Conservation (phyloP, 805 yeast species). For the Cyberlindnera mycetangii region DNA sequence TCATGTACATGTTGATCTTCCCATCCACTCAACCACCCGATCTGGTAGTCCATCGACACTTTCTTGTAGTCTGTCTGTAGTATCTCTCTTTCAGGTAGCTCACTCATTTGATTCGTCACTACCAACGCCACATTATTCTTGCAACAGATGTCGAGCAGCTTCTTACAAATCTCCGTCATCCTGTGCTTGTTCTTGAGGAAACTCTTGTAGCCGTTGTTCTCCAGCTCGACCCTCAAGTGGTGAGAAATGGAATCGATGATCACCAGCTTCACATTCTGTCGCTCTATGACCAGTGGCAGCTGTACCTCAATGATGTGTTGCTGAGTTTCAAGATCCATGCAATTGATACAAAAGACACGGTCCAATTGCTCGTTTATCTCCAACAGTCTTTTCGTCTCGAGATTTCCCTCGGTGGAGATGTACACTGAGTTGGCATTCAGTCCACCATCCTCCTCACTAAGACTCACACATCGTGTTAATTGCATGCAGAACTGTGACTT, state of each 20-base stretch:
- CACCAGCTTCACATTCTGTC: constrained; percentile 46
- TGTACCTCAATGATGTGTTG: constrained; percentile 71
- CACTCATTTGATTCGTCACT: constrained; percentile 79
- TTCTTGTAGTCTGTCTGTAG: constrained; percentile 24
- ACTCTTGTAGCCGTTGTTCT: constrained; percentile 21
- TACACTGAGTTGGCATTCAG: constrained; percentile 54
- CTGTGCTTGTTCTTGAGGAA: constrained; percentile 38
- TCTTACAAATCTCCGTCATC: constrained; percentile 41
- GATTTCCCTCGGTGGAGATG: constrained; percentile 72
- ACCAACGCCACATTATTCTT: constrained; percentile 56
- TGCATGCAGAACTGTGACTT: constrained; percentile 80
- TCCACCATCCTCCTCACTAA: constrained; percentile 47
- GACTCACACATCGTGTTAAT: constrained; percentile 56
- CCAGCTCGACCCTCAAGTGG: constrained; percentile 65
- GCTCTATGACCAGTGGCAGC: constrained; percentile 53
- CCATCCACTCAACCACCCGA: constrained; percentile 80
- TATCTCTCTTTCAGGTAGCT: constrained; percentile 38
- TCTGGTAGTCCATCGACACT: constrained; percentile 55
- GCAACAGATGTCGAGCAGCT: constrained; percentile 47
- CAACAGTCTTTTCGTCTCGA: constrained; percentile 64
- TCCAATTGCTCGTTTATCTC: constrained; percentile 39
- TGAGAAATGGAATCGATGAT: constrained; percentile 83
- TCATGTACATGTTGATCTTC: constrained; percentile 33
- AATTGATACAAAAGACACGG: constrained; percentile 51
- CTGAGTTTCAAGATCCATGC: constrained; percentile 68